phyloP scores from a whole-genome alignment of 768 basidiomycete species.

The Auricularia auricula-judae region DNA sequence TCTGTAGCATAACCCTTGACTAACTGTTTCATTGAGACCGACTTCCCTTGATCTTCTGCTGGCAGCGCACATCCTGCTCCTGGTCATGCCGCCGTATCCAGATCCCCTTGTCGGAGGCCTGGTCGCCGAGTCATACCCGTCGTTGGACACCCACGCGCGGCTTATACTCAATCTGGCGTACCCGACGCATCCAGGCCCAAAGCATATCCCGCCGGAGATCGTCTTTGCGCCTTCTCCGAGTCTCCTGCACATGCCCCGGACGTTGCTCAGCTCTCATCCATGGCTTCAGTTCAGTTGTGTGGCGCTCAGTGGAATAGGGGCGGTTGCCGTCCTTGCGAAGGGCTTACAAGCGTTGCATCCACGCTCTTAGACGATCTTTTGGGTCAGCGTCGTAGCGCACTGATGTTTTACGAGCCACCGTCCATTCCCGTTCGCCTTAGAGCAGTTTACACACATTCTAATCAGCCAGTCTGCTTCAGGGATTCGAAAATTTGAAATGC shows the following conservation, averaged over 20 bases:
- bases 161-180: constrained; percentile 30
- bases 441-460: too few species aligned
- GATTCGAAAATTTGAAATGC: too few species aligned
- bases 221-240: neutral
- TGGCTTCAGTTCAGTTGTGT: neutral
- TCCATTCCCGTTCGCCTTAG: too few species aligned
- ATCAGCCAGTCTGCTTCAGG: too few species aligned
- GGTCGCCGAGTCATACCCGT: constrained; percentile 43
- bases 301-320: neutral
- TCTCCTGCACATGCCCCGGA: neutral
- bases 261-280: neutral
- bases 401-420: too few species aligned
- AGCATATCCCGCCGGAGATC: neutral
- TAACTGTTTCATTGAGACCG: constrained; percentile 27
- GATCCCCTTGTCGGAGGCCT: constrained; percentile 47
- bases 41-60: constrained; percentile 55
- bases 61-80: constrained; percentile 56
- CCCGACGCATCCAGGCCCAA: constrained; percentile 14
- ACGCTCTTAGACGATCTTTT: too few species aligned
- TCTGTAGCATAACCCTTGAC: neutral
- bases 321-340: neutral
- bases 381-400: too few species aligned
- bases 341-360: too few species aligned
- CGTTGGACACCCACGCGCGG: constrained; percentile 47
- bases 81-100: constrained; percentile 46